Evolutionary conservation across 345 rosid species (phyloP).

Genomic region (Odontarrhena argentea): DNA sequence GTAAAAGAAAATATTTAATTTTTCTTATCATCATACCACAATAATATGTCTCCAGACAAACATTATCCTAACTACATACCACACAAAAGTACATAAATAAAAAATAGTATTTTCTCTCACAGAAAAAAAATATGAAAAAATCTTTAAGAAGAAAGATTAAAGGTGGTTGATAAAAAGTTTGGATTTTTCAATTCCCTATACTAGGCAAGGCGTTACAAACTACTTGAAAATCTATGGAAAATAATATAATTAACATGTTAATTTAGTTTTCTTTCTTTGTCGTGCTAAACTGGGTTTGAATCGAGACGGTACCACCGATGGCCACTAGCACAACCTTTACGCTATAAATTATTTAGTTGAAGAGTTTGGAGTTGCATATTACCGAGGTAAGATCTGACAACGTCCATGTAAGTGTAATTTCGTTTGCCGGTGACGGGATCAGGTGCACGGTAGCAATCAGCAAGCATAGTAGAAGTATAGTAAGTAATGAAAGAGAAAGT

Average conservation of each 20-base stretch:
- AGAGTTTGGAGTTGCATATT: too few species aligned
- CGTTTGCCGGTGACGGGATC: slow-evolving; percentile 79
- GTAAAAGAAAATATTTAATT: neutral
- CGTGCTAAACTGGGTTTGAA: too few species aligned
- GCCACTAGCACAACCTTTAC: too few species aligned
- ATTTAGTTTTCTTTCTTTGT: too few species aligned
- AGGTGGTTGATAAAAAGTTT: too few species aligned
- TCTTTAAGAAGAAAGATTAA: neutral
- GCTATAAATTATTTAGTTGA: too few species aligned
- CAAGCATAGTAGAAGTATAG: slow-evolving; percentile 79
- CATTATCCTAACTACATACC: slow-evolving; percentile 26
- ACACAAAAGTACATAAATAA: slow-evolving; percentile 2
- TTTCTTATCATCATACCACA: slow-evolving; percentile 3
- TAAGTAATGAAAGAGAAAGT: slow-evolving; percentile 74
- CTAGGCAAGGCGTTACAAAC: too few species aligned
- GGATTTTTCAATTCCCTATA: too few species aligned
- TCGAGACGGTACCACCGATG: too few species aligned
- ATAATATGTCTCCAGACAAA: slow-evolving; percentile 22
- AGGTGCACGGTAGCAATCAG: slow-evolving; percentile 78
- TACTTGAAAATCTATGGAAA: too few species aligned
- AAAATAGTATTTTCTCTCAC: neutral
- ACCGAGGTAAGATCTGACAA: slow-evolving; percentile 74
- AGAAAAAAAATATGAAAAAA: slow-evolving; percentile 10
- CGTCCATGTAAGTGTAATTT: slow-evolving; percentile 93
- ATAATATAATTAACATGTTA: too few species aligned